Evolutionary conservation across 2,329 filamentous ascomycete genomes (phyloP).

Genomic region (Tolypocladium endophyticum): DNA sequence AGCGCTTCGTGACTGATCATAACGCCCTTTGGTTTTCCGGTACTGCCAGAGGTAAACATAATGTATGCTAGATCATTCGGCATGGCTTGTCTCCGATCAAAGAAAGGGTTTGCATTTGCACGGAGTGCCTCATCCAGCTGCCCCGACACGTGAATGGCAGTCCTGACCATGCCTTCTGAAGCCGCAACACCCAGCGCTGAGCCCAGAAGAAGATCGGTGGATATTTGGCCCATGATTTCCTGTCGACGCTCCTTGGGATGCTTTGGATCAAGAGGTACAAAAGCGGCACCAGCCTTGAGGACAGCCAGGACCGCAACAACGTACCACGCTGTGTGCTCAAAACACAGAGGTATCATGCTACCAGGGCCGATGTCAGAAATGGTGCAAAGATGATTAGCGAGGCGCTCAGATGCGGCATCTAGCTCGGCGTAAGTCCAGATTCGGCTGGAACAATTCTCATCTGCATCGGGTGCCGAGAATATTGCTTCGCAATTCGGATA

Average conservation of each 20-base stretch:
- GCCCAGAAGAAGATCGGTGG: background rate
- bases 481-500: background rate
- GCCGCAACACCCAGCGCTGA: background rate
- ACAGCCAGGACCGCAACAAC: background rate
- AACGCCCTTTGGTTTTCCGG: background rate
- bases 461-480: background rate
- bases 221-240: background rate
- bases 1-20: background rate
- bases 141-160: background rate
- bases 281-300: background rate
- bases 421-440: background rate
- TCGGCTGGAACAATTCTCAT: background rate
- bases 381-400: background rate
- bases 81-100: background rate
- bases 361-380: background rate
- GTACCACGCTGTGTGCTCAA: background rate
- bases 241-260: slow-evolving; percentile 1
- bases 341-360: background rate
- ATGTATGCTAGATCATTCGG: background rate
- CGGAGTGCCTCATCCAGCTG: background rate
- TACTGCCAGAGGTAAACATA: background rate
- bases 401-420: background rate
- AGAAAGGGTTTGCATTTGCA: background rate
- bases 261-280: slow-evolving; percentile 1
- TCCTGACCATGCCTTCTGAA: background rate